Evolutionary conservation across 1,139 yeast genomes (phyloP).

Genomic region (Schwanniomyces etchellsii): DNA sequence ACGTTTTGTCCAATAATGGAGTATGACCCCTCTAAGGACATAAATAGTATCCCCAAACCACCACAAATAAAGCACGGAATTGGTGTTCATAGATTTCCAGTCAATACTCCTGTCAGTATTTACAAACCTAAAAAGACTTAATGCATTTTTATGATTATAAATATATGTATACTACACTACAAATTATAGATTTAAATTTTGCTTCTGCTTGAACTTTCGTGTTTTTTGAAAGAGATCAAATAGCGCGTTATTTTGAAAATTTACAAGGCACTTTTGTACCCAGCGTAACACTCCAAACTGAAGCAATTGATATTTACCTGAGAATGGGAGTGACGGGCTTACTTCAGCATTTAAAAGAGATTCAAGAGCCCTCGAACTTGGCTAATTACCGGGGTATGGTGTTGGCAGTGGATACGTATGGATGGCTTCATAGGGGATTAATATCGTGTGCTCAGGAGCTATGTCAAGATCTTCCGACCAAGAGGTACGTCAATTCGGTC

Average conservation of each 20-base stretch:
- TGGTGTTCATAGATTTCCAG: slow-evolving; percentile 26
- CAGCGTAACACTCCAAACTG: too few species aligned
- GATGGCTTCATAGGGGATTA: slow-evolving; percentile 92
- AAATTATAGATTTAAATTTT: too few species aligned
- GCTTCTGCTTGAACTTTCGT: too few species aligned
- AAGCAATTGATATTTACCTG: too few species aligned
- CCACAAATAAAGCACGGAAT: slow-evolving; percentile 11
- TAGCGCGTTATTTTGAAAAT: too few species aligned
- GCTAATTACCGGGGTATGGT: slow-evolving; percentile 66
- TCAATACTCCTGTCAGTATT: slow-evolving; percentile 27
- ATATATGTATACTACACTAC: slow-evolving; percentile 1
- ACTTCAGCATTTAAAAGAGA: slow-evolving; percentile 66
- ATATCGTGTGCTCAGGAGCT: slow-evolving; percentile 81
- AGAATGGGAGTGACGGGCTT: slow-evolving; percentile 87
- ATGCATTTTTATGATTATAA: too few species aligned
- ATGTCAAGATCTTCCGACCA: slow-evolving; percentile 66
- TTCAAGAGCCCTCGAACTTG: slow-evolving; percentile 56
- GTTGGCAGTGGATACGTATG: slow-evolving; percentile 89
- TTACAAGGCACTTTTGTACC: too few species aligned
- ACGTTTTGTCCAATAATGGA: slow-evolving; percentile 39
- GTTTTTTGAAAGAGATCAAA: too few species aligned
- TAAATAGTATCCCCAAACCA: slow-evolving; percentile 11
- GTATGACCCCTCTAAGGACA: slow-evolving; percentile 37
- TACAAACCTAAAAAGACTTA: slow-evolving; percentile 32
- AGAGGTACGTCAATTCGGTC: slow-evolving; percentile 55